Evolutionary conservation across 116 monocot genomes (phyloP), one percentile per base, ranked within the genome.

Genomic region (Iris pallida): DNA sequence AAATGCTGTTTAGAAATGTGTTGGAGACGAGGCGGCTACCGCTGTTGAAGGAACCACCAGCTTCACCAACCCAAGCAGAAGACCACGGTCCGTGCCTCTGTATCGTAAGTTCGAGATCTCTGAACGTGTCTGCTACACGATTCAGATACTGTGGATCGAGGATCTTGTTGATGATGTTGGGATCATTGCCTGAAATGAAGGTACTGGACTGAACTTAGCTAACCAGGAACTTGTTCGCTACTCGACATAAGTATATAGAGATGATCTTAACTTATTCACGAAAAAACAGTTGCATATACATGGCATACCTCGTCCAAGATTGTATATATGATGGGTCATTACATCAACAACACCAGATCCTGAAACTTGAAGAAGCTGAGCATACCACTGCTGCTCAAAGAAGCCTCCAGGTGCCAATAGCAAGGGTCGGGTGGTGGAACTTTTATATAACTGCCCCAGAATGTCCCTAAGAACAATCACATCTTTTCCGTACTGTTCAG

Each of bases 361-460:
- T 15, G 95, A 88, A 67, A 61, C 73, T 57, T 89, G 79, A 69
- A 95, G 91, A 61, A 95, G 73, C 71, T 86, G 65, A 51, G 82
- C 57, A 70, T 78, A 95, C 95, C 95, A 95, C 67, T 69, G 65
- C 59, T 80, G 82, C 12, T 91, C 88, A 61, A 78, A 95, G 70
- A 95, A 95, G 2, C 95, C 95, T 69, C 91, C 95, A 2, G 95
- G 95, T 20, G 89, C 95, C 44, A 95, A 8, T 1, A 95, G 54
- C 42, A 81, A 20, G 16, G 89, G 86, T 6, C 68, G 61, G 17
- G 58, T 59, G 13, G 20, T n/a, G 10, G 79, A 65, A 42, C 69
- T 58, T 46, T 68, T 71, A 17, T 85, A 88, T 16, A 85, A 71
- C 20, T 85, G 65, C 40, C 56, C 15, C 14, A 85, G 68, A 5